Base-by-base conservation (phyloP, 148 eudicot species). In the Suaeda aralocaspica region DNA sequence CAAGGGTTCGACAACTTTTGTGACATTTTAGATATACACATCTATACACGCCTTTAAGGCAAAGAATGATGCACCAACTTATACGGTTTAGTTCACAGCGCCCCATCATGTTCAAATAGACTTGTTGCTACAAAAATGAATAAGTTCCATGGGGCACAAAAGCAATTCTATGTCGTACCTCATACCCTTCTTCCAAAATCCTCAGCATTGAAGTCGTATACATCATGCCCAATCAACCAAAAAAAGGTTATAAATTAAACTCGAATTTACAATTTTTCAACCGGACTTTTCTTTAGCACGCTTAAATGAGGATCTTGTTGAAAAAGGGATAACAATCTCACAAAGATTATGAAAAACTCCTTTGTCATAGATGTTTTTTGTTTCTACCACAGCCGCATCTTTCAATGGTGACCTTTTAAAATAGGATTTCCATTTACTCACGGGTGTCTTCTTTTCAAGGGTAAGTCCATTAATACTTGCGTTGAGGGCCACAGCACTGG, bases 401-500 rank as follows among this genome's bases (percentile, higher is more conserved):
- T 84, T 83, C 45, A 86, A 77, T 59, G 82, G 89, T 31, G 98
- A 94, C 81, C 88, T 89, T 66, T 80, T 70, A 64, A 80, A 94
- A 79, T 88, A 82, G 39, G 82, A 69, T 71, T 72, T 94, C 97
- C 98, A 94, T 80, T 94, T 94, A 82, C 89, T 89, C 68, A 69
- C 77, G 18, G 75, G 85, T 53, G 87, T 85, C 74, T 81, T 84
- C 62, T 30, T 77, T 76, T 84, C 86, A 1, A 74, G 74, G 80
- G 74, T 75, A 50, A 94, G 79, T 42, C 82, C 86, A 45, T 56
- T 77, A 39, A 87, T 79, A 74, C 92, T 86, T 26, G 81, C 88
- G 78, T 82, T 87, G 14, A 94, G 86, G 42, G 88, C 97, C 19
- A 69, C 83, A 13, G 85, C 77, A 74, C 97, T 89, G 22, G 82